Percentiles rank a stretch among this genome's conserved stretches.
phyloP scores from a whole-genome alignment of 2,329 filamentous ascomycete species.

The Fusarium sambucinum region DNA sequence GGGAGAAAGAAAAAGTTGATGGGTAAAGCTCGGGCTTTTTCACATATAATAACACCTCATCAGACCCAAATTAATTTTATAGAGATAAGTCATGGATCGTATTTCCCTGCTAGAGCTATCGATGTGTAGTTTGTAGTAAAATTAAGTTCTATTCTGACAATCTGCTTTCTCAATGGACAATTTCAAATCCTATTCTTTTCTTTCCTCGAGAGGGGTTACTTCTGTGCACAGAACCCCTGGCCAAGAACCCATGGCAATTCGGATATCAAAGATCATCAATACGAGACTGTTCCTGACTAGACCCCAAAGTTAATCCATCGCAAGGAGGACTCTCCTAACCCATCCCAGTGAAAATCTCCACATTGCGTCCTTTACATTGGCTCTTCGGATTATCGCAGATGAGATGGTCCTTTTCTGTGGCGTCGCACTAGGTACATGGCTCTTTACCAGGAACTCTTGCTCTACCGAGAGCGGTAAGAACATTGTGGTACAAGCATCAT shows the following conservation, averaged over 20 bases:
- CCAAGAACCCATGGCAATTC: slow-evolving; percentile 22
- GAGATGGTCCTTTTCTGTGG: slow-evolving; percentile 6
- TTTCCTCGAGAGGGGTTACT: not conserved
- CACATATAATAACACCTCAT: not conserved
- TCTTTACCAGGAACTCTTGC: slow-evolving; percentile 1
- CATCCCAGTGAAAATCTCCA: slow-evolving; percentile 14
- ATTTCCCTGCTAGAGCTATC: not conserved
- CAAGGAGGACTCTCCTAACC: slow-evolving; percentile 5
- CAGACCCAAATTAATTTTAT: slow-evolving; percentile 3
- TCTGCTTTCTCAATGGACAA: not conserved
- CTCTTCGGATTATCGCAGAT: slow-evolving; percentile 1
- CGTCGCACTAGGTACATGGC: slow-evolving; percentile 17
- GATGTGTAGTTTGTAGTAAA: not conserved
- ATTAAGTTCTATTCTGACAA: not conserved
- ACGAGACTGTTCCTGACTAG: slow-evolving; percentile 36
- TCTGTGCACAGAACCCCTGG: slow-evolving; percentile 14
- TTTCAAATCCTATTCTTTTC: not conserved
- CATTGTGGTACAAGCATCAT: slow-evolving; percentile 1
- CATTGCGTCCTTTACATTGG: not conserved
- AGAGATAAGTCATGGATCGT: not conserved
- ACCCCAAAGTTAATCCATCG: slow-evolving; percentile 11
- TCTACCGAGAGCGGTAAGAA: slow-evolving; percentile 3
- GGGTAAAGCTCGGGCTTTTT: slow-evolving; percentile 2
- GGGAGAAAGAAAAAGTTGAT: slow-evolving; percentile 1
- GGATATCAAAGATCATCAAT: slow-evolving; percentile 24